Base-by-base conservation (phyloP, 257 asterid species). In the Dorcoceras hygrometricum region DNA sequence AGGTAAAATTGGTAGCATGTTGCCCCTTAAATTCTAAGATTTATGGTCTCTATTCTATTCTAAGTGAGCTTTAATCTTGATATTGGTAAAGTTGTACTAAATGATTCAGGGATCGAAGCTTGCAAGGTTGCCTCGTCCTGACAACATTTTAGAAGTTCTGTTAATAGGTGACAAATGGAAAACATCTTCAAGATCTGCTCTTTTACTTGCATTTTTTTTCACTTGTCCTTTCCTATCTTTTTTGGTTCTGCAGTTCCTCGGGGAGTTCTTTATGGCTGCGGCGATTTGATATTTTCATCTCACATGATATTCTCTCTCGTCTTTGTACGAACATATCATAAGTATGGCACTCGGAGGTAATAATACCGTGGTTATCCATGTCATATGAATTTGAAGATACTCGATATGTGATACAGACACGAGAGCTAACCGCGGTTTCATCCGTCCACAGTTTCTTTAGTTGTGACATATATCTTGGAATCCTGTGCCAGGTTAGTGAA, bases 201-300 rank as follows among this genome's bases (percentile, higher is more conserved):
- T 58, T 71, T 50, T 22, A 25, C 31, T 62, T 19, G 4, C 39
- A 39, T 8, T n/a, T 71, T 29, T 10, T 64, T 75, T 25, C 19
- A 8, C 24, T 11, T 20, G 16, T 26, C 10, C 8, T 18, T 67
- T 72, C 75, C 70, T 28, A 74, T 1, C 9, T 54, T 66, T 32
- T 51, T 14, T 78, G 60, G 27, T 62, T 70, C 8, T 77, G 76
- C 88, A 92, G 98, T 83, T 89, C 98, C 97, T 62, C 75, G 87
- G 26, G 98, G 98, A n/a, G 83, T 89, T 79, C 95, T 89, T 68
- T 93, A 89, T 69, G 98, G 98, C 54, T 93, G 98, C 66, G 98
- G 98, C 23, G 98, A 93, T 80, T 79, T 93, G 74, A 93, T 93
- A 83, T 93, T 93, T 80, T 93, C 97, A 29, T 93, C 98, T 64